A percentile compares a stretch with the other conserved stretches of the same genome.
Evolutionary conservation across 2,329 filamentous ascomycete species (phyloP).

Genomic region (Colletotrichum sp.): DNA sequence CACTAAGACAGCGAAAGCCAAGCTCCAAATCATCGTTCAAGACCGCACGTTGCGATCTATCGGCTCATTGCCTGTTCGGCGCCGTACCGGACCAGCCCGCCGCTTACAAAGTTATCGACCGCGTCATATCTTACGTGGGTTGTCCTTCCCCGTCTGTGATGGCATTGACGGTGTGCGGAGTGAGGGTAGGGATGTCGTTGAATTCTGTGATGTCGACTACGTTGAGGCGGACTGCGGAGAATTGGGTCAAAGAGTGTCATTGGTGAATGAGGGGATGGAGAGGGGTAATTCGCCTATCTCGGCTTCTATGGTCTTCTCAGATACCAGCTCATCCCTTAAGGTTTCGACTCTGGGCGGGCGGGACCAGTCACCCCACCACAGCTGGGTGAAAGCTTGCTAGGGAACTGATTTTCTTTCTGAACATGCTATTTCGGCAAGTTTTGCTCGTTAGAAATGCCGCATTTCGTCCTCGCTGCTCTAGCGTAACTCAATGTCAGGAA

Average conservation of each 20-base stretch:
- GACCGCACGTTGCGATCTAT: not conserved
- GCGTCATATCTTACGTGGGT: not conserved
- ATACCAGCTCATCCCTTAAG: not conserved
- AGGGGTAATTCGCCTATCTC: not conserved
- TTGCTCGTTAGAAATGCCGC: not conserved
- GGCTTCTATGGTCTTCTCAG: not conserved
- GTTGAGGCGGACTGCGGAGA: not conserved
- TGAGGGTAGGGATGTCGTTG: not conserved
- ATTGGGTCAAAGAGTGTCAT: not conserved
- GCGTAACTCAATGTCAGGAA: not conserved
- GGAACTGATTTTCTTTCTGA: not conserved
- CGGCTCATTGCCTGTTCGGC: not conserved
- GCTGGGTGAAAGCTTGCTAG: not conserved
- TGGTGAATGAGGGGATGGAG: not conserved
- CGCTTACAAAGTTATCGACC: not conserved
- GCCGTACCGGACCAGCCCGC: not conserved
- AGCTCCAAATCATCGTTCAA: not conserved
- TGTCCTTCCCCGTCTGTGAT: not conserved
- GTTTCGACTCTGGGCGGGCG: not conserved
- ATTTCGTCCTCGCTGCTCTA: not conserved
- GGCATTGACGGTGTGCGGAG: not conserved
- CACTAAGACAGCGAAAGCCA: not conserved
- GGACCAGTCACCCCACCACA: not conserved
- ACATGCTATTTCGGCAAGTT: not conserved
- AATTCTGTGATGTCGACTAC: not conserved